Evolutionary conservation across 768 basidiomycete genomes (phyloP), one percentile per base, ranked within the genome.

Genomic region (Kwoniella bestiolae): DNA sequence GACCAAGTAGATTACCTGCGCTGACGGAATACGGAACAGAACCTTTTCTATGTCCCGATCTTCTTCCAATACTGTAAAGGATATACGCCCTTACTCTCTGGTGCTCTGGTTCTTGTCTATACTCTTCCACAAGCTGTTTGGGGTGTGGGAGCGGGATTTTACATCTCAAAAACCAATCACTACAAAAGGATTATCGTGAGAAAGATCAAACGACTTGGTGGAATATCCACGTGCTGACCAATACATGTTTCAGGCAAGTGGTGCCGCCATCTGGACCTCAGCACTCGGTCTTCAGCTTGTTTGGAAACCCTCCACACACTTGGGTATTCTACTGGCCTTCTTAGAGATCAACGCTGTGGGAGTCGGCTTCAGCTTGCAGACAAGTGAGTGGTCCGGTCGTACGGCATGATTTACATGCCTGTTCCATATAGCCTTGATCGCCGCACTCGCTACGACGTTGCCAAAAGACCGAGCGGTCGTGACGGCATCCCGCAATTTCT

Each of bases 61-160:
- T 78, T 70, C 59, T 63, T 74, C 62, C 72, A 76, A 55, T 74
- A 74, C 65, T 70, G 76, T 46, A 71, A 56, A n/a, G 75, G 74
- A 9, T 67, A 65, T 47, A 60, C 68, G 11, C 61, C 72, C 14
- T 66, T 79, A 46, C 44, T 55, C 26, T 72, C 76, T 9, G 78
- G 76, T 5, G 71, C 73, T 5, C 59, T 71, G 26, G 72, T 77
- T 14, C 73, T 79, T 16, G 69, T 69, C 1, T 75, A 76, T 62
- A 68, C 76, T 18, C 56, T 79, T n/a, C 67, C 68, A 12, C 72
- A 74, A 46, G 60, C 73, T 1, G 26, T 72, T 18, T 72, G 67
- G 46, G 66, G 70, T 1, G 66, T 75, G 31, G 34, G 62, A 3
- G 61, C 66, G 12, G 79, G 79, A 6, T 65, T 69, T 44, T 53